Conservation (phyloP, 2,329 filamentous ascomycete species). For the Apiospora marii region DNA sequence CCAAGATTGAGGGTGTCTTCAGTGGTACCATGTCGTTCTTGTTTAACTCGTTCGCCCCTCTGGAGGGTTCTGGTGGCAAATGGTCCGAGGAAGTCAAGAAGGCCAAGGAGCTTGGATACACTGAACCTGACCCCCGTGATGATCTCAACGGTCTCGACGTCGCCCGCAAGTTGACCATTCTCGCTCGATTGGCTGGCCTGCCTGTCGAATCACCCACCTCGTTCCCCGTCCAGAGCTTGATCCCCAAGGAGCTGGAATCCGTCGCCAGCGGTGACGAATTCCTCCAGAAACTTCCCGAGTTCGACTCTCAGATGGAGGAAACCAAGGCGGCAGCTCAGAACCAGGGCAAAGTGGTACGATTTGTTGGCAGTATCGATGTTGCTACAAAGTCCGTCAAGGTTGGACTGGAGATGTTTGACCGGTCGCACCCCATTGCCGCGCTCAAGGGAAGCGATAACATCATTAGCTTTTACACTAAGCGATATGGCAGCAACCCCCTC, state of each 20-base stretch:
- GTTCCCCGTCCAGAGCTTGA: slow-evolving; percentile 94
- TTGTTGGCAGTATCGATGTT: slow-evolving; percentile 92
- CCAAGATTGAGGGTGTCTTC: slow-evolving; percentile 95
- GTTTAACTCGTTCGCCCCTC: slow-evolving; percentile 95
- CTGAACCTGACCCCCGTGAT: slow-evolving; percentile 85
- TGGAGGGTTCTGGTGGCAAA: slow-evolving; percentile 75
- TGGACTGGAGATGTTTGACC: slow-evolving; percentile 87
- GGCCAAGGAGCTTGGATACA: slow-evolving; percentile 93
- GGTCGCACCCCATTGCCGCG: slow-evolving; percentile 88
- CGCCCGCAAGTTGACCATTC: slow-evolving; percentile 94
- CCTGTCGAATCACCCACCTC: slow-evolving; percentile 82
- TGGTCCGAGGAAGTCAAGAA: slow-evolving; percentile 94
- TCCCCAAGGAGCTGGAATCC: slow-evolving; percentile 84
- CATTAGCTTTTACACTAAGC: slow-evolving; percentile 97
- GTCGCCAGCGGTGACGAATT: slow-evolving; percentile 85
- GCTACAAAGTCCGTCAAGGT: slow-evolving; percentile 85
- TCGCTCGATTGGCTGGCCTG: slow-evolving; percentile 85
- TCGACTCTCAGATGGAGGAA: slow-evolving; percentile 89
- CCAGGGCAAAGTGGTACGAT: slow-evolving; percentile 90
- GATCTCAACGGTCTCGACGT: slow-evolving; percentile 90
- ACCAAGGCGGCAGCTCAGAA: slow-evolving; percentile 85
- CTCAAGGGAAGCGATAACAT: slow-evolving; percentile 99
- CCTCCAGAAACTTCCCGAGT: slow-evolving; percentile 78
- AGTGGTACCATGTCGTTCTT: slow-evolving; percentile 98
- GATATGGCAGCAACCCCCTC: slow-evolving; percentile 89